Conservation (phyloP, 495 filamentous ascomycete genomes). For the Parathielavia appendiculata region DNA sequence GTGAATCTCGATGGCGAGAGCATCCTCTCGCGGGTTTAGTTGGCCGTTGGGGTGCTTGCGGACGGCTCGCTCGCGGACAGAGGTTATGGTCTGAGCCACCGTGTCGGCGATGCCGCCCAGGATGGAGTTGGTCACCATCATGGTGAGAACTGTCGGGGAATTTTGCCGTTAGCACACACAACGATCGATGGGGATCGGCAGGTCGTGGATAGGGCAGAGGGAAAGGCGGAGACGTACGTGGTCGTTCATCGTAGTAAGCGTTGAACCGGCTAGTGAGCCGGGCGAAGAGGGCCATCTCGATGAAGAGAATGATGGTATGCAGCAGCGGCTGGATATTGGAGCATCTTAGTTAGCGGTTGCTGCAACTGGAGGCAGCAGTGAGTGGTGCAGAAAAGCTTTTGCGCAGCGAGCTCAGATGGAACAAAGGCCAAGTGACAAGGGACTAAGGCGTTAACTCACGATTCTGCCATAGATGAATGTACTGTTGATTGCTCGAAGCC, state of each 20-base stretch:
- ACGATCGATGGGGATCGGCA: neutral
- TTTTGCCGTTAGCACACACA: neutral
- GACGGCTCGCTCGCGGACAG: constrained; percentile 62
- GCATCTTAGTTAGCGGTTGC: constrained; percentile 16
- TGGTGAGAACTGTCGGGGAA: constrained; percentile 68
- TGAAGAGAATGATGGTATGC: constrained; percentile 75
- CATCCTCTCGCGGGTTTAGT: constrained; percentile 54
- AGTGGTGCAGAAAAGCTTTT: constrained; percentile 5
- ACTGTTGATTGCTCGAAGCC: constrained; percentile 64
- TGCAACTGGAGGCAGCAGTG: neutral
- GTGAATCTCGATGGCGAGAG: constrained; percentile 81
- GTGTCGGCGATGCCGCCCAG: constrained; percentile 84
- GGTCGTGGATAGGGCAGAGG: too few relatives aligned
- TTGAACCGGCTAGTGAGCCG: constrained; percentile 84
- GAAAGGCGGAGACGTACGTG: constrained; percentile 51
- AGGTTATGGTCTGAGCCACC: constrained; percentile 86
- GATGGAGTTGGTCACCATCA: constrained; percentile 96
- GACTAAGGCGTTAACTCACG: constrained; percentile 53
- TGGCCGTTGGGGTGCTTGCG: constrained; percentile 46
- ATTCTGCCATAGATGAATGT: constrained; percentile 76
- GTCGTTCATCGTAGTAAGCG: constrained; percentile 81
- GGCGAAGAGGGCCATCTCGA: constrained; percentile 81
- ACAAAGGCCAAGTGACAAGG: constrained; percentile 6
- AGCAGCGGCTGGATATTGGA: constrained; percentile 64
- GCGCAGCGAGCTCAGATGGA: constrained; percentile 1